Base-by-base conservation (phyloP, 192 early-diverging fungal species). In the Backusella macrospora region DNA sequence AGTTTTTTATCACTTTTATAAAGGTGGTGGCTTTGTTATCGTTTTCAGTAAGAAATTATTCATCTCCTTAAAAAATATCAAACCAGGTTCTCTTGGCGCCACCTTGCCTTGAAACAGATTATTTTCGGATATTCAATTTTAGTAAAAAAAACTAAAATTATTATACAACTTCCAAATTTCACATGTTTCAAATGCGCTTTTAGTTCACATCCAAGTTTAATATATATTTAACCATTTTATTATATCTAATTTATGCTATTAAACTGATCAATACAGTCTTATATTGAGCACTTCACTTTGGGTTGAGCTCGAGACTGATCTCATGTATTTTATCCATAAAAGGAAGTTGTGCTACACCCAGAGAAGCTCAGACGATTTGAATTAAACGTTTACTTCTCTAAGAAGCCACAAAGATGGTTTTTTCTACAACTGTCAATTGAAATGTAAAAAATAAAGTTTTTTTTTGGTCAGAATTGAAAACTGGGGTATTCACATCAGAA, bases 341-440 rank as follows among this genome's bases (percentile, higher is more conserved):
- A 10, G 52, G 52, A 59, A 59, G 26, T 59, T n/a, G 52, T 59
- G 18, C 21, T 18, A 59, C 52, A 21, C 13, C 12, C 23, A 12
- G 21, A 59, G 9, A 59, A 59, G 21, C 52, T 59, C 52, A 59
- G 52, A 59, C 21, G 52, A 59, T 59, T 23, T 55, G 52, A 55
- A 55, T 23, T 34, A 23, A 18, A 34, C 12, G 10, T 13, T 55
- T 55, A 21, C 12, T 55, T n/a, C 26, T 5, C 26, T 23, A 59
- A 8, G 52, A 59, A 59, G 52, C 52, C 52, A 59, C 52, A 59
- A 59, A 59, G 21, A 18, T 13, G 21, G 52, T 59, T 26, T 13
- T 26, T 23, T 26, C 52, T 23, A 26, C 26, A 59, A 59, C 52
- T 59, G 52, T 59, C 52, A 59, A 59, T 59, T 59, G 21, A 26